Conservation (phyloP, 371 early-diverging fungal genomes). For the Caulochytrium protostelioides region DNA sequence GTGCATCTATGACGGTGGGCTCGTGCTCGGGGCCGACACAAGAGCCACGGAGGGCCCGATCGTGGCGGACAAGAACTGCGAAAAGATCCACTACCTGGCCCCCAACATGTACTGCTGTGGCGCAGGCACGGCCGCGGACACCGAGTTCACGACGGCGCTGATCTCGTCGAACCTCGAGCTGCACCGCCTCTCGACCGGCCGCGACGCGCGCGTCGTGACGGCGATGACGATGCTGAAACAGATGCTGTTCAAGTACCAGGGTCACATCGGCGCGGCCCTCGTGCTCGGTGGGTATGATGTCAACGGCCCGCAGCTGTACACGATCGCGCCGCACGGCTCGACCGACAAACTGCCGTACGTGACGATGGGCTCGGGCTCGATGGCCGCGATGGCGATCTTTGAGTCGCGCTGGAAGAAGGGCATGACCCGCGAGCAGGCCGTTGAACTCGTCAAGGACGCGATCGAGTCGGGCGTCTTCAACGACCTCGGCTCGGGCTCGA, state of each 20-base stretch:
- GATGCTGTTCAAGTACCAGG: conserved; percentile 90
- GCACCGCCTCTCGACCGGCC: conserved; percentile 71
- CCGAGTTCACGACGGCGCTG: conserved; percentile 82
- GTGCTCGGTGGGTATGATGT: conserved; percentile 92
- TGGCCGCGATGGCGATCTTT: conserved; percentile 95
- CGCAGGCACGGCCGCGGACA: conserved; percentile 99
- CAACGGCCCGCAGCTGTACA: conserved; percentile 78
- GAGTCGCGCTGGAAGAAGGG: conserved; percentile 69
- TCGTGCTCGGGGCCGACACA: conserved; percentile 98
- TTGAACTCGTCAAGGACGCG: conserved; percentile 79
- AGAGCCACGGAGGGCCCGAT: conserved; percentile 96
- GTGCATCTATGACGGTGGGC: conserved; percentile 82
- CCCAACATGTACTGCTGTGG: conserved; percentile 99
- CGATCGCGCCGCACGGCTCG: conserved; percentile 92
- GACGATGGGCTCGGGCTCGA: conserved; percentile 88
- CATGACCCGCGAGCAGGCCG: conserved; percentile 78
- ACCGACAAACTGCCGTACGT: conserved; percentile 89
- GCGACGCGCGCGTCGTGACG: conserved; percentile 71
- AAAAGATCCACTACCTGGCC: conserved; percentile 95
- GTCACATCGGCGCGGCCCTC: conserved; percentile 92
- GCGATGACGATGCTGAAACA: conserved; percentile 94
- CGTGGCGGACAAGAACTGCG: conserved; percentile 98
- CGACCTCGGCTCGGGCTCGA: conserved; percentile 97
- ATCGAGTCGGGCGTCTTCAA: conserved; percentile 98
- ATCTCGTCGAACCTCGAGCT: conserved; percentile 84